Conservation (phyloP, 345 rosid species). For the Carallia brachiata region DNA sequence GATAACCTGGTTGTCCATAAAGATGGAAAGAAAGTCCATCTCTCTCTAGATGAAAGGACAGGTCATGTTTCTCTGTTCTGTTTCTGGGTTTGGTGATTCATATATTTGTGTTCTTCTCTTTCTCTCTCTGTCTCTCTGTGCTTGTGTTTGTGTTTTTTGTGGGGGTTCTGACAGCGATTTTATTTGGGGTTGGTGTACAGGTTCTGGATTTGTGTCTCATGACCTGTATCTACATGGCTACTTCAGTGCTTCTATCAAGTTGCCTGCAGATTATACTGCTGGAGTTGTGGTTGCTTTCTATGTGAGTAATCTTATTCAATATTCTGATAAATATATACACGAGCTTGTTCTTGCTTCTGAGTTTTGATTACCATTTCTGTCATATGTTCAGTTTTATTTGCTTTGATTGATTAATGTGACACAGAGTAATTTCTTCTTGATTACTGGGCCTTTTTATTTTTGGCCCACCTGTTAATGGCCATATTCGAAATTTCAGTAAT, state of each 20-base stretch:
- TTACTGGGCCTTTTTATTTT: too few species aligned
- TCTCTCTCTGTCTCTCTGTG: background rate
- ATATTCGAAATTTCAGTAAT: too few species aligned
- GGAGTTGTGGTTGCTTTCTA: conserved; percentile 98
- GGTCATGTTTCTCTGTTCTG: conserved; percentile 33
- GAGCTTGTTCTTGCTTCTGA: too few species aligned
- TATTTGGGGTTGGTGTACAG: conserved; percentile 35
- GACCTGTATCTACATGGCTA: conserved; percentile 90
- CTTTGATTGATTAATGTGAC: too few species aligned
- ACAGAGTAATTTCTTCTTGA: too few species aligned
- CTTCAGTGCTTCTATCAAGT: conserved; percentile 88
- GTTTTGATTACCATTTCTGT: too few species aligned
- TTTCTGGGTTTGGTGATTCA: background rate
- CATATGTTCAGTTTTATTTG: too few species aligned
- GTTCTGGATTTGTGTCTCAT: conserved; percentile 95
- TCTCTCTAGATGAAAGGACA: conserved; percentile 83
- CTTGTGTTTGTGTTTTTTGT: background rate
- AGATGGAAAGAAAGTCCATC: conserved; percentile 81
- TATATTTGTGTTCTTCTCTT: too few species aligned
- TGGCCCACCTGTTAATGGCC: too few species aligned
- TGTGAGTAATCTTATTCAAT: conserved; percentile 43
- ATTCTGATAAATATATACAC: background rate
- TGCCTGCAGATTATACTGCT: conserved; percentile 96
- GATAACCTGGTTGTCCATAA: conserved; percentile 63
- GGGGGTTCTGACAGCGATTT: background rate